Evolutionary conservation across 352 stramenopile species (phyloP), one percentile per base, ranked within the genome.

Genomic region (Globisporangium iwayamae): DNA sequence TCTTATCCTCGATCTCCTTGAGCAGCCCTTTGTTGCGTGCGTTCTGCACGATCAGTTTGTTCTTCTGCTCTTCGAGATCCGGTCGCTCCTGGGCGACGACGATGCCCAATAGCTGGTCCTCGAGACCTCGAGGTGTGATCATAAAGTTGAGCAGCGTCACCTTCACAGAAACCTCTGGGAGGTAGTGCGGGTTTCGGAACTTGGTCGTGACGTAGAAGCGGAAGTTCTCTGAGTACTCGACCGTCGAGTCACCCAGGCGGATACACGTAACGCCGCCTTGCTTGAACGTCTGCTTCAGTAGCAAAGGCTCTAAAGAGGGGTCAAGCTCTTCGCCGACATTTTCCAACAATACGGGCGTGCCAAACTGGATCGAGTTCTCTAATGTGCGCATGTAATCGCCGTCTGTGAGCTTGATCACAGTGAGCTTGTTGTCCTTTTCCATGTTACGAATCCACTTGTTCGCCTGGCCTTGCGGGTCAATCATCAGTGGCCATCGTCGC

Each of bases 371-470:
- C 3, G 90, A 74, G 58, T 97, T 98, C 70, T 98, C 93, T 9
- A 98, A 66, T 6, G 88, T 96, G 11, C 91, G 83, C 75, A 98
- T 89, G 70, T 97, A 98, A 63, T 98, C 91, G n/a, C 70, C 78
- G 60, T 97, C 90, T 6, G 90, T 97, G 56, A 98, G 78, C 67
- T 98, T 98, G 69, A 98, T 97, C 9, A 98, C 90, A 6, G 94
- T 85, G 43, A 98, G 78, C 55, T 93, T 84, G 41, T 88, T 88
- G 5, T 92, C 79, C 45, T 87, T 85, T 63, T 98, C 94, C 87
- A 98, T 97, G 53, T 98, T 98, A 18, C 91, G 87, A 48, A 98
- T 96, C 95, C 95, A 98, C 70, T 98, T 97, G 68, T 98, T 98
- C 0, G 93, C 93, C 66, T 98, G 93, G 0, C 93, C 92, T 55